Evolutionary conservation across 2,329 filamentous ascomycete species (phyloP).

Genomic region (Scleromitrula shiraiana): DNA sequence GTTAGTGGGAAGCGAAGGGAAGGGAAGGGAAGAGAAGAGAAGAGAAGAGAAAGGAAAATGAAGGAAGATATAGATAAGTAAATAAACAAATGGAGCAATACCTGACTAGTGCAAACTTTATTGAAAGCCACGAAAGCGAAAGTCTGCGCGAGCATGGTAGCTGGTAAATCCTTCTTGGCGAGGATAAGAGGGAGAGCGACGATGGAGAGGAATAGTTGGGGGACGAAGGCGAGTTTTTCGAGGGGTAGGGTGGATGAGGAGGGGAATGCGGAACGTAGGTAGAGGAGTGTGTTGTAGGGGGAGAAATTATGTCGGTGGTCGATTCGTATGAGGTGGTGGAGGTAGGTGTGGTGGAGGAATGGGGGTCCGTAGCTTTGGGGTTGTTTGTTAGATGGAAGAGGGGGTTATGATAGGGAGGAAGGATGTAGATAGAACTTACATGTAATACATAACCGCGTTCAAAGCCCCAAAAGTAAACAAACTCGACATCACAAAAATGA

Average conservation of each 20-base stretch:
- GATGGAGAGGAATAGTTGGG: constrained; percentile 75
- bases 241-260: constrained; percentile 35
- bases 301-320: constrained; percentile 99
- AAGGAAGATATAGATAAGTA: background rate
- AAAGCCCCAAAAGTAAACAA: constrained; percentile 64
- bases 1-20: background rate
- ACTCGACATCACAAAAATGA: constrained; percentile 50
- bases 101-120: constrained; percentile 97
- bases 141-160: constrained; percentile 87
- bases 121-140: constrained; percentile 98
- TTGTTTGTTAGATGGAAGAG: background rate
- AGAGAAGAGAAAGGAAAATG: background rate
- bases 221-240: constrained; percentile 80
- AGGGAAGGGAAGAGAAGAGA: constrained; percentile 21
- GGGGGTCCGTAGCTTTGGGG: constrained; percentile 61
- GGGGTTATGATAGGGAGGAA: background rate
- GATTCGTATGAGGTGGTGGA: constrained; percentile 86
- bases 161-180: constrained; percentile 72
- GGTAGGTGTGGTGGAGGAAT: constrained; percentile 83
- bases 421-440: constrained; percentile 40
- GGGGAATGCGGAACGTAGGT: constrained; percentile 64
- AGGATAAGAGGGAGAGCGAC: constrained; percentile 67
- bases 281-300: constrained; percentile 86
- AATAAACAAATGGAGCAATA: constrained; percentile 40
- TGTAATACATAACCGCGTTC: constrained; percentile 70